Evolutionary conservation across 78 protist genomes (phyloP).

Genomic region (Monocercomonoides exilis): DNA sequence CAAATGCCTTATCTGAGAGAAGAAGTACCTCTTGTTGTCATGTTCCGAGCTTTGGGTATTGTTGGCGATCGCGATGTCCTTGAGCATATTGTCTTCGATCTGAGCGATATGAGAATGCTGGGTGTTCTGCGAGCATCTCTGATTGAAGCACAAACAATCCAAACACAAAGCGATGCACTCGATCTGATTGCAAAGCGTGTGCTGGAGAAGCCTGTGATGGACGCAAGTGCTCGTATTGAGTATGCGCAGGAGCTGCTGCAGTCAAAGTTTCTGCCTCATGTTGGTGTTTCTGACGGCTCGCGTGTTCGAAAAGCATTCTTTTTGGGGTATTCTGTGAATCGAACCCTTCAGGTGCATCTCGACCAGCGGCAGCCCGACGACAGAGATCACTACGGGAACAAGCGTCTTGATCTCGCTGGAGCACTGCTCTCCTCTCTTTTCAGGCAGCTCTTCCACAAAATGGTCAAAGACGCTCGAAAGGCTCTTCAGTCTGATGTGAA

Average conservation of each 20-base stretch:
- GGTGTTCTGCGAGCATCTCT: conserved; percentile 83
- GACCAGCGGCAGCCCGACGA: conserved; percentile 68
- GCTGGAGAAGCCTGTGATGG: background rate
- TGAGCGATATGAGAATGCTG: conserved; percentile 53
- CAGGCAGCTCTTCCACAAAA: conserved; percentile 58
- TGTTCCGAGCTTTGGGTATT: conserved; percentile 88
- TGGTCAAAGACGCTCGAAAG: conserved; percentile 41
- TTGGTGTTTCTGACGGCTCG: conserved; percentile 66
- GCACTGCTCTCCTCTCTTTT: conserved; percentile 75
- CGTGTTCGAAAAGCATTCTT: conserved; percentile 85
- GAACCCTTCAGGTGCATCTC: conserved; percentile 12
- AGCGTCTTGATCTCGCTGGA: conserved; percentile 96
- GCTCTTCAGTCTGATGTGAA: conserved; percentile 8
- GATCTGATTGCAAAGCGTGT: conserved; percentile 79
- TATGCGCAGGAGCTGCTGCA: conserved; percentile 65
- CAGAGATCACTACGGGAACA: conserved; percentile 97
- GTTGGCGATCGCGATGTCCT: conserved; percentile 84
- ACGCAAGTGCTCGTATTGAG: conserved; percentile 41
- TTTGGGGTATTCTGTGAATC: conserved; percentile 80
- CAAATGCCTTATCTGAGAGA: conserved; percentile 62
- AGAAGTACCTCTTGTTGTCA: conserved; percentile 79
- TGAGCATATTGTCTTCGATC: conserved; percentile 77
- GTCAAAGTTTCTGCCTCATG: conserved; percentile 87
- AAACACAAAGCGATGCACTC: conserved; percentile 59
- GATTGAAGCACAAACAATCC: conserved; percentile 71